phyloP scores from a whole-genome alignment of 2,329 filamentous ascomycete genomes.

The Fusarium tuaranense region DNA sequence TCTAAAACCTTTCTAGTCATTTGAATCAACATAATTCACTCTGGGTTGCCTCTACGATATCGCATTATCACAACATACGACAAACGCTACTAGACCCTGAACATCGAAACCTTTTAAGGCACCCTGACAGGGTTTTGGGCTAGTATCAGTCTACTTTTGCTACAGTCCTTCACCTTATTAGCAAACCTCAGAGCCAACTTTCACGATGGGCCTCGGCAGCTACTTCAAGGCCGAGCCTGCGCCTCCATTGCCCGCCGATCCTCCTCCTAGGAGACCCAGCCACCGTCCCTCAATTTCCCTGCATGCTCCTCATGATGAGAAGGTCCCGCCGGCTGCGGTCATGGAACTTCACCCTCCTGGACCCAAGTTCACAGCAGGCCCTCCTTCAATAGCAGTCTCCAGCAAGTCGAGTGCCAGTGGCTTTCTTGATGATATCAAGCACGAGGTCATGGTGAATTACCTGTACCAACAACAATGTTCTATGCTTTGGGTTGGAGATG shows the following conservation, averaged over 20 bases:
- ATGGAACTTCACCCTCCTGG: constrained; percentile 63
- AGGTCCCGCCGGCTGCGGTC: constrained; percentile 50
- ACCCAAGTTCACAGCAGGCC: constrained; percentile 62
- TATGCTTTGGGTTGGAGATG: constrained; percentile 79
- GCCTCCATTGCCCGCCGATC: constrained; percentile 27
- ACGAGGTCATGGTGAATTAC: constrained; percentile 87
- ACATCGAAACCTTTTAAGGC: not conserved
- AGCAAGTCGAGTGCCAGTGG: constrained; percentile 57
- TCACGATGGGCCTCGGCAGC: constrained; percentile 68
- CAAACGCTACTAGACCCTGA: not conserved
- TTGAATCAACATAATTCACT: constrained; percentile 1
- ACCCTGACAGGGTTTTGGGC: not conserved
- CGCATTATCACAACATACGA: not conserved
- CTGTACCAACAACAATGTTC: constrained; percentile 84
- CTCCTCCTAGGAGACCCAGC: constrained; percentile 29
- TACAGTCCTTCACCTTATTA: not conserved
- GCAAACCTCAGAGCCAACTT: not conserved
- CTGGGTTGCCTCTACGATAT: not conserved
- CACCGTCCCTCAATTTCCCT: constrained; percentile 38
- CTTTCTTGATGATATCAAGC: constrained; percentile 78
- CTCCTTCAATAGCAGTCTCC: constrained; percentile 65
- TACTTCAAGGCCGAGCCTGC: constrained; percentile 68
- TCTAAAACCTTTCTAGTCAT: constrained; percentile 25
- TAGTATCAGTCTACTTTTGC: not conserved
- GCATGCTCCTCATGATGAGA: constrained; percentile 51